Evolutionary conservation across 257 asterid genomes (phyloP).

Genomic region (Orobanche coerulescens): DNA sequence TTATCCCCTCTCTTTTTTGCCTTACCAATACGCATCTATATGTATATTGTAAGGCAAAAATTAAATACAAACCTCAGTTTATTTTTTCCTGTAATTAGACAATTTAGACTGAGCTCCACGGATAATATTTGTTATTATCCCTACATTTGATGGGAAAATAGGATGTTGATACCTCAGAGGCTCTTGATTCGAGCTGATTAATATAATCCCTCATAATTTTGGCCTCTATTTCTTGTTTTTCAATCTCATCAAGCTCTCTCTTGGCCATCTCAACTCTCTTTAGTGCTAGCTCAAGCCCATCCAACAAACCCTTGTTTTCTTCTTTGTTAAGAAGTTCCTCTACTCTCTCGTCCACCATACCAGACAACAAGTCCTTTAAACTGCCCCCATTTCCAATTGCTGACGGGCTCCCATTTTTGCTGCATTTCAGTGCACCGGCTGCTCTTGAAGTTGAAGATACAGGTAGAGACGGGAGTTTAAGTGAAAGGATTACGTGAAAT

Average conservation of each 20-base stretch:
- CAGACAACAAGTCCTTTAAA: slow-evolving; percentile 52
- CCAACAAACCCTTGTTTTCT: slow-evolving; percentile 65
- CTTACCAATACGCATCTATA: no score
- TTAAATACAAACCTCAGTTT: no score
- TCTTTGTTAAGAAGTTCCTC: slow-evolving; percentile 61
- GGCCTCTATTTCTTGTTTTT: slow-evolving; percentile 76
- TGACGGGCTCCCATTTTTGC: slow-evolving; percentile 29
- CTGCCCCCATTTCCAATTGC: slow-evolving; percentile 25
- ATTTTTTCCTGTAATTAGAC: no score
- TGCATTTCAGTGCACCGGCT: slow-evolving; percentile 39
- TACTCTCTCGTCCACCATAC: slow-evolving; percentile 67
- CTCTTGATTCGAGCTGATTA: slow-evolving; percentile 58
- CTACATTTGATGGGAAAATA: no score
- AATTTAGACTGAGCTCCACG: no score
- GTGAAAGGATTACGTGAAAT: slow-evolving; percentile 13
- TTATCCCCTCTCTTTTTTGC: no score
- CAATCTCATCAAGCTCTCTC: slow-evolving; percentile 65
- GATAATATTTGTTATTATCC: no score
- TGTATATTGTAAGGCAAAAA: no score
- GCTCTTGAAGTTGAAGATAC: slow-evolving; percentile 11
- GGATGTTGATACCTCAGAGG: slow-evolving; percentile 69
- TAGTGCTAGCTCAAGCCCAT: slow-evolving; percentile 76
- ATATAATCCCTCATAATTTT: slow-evolving; percentile 48
- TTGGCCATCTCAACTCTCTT: slow-evolving; percentile 67
- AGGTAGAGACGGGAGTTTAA: slow-evolving; percentile 11